These are phyloP conservation scores for Paracorniculantispora psalliotae DNA, from an alignment of 2,329 filamentous ascomycete species.

Conservation along the genomic window DNA sequence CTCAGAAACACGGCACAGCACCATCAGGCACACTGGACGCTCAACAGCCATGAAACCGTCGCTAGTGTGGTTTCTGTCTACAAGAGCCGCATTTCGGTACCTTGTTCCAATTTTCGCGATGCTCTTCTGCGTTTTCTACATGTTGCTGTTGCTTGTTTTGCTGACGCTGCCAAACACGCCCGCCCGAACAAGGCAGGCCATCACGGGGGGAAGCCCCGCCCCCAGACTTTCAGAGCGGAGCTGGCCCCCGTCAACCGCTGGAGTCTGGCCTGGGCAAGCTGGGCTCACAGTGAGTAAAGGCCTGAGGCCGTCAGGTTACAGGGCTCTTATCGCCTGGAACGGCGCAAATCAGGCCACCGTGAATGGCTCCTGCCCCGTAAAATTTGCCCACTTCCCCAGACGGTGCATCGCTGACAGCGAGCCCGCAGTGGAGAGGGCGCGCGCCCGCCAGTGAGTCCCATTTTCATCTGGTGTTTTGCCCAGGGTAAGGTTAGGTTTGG, in stretches of 20 bases:
- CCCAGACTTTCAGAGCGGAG: constrained; percentile 6
- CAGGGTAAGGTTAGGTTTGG: neutral
- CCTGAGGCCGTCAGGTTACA: neutral
- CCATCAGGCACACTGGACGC: neutral
- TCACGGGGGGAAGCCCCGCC: constrained; percentile 2
- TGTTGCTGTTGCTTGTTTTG: neutral
- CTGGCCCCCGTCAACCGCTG: too few relatives aligned
- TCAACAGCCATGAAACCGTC: neutral
- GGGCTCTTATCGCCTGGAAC: neutral
- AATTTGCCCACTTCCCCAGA: constrained; percentile 9
- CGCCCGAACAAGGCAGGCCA: neutral
- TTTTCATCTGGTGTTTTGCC: constrained; percentile 4
- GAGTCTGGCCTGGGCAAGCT: neutral
- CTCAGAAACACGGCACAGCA: neutral
- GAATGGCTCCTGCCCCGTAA: neutral
- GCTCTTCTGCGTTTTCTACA: neutral
- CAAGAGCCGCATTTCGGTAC: neutral
- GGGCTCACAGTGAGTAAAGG: neutral
- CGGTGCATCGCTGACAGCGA: constrained; percentile 6
- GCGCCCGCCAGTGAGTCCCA: too few relatives aligned
- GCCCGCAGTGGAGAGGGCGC: neutral
- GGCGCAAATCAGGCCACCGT: neutral
- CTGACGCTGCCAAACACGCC: too few relatives aligned
- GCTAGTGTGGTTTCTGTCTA: neutral
- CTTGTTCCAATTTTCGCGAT: neutral